phyloP scores from a whole-genome alignment of 2,329 filamentous ascomycete genomes.

The Huntiella savannae region DNA sequence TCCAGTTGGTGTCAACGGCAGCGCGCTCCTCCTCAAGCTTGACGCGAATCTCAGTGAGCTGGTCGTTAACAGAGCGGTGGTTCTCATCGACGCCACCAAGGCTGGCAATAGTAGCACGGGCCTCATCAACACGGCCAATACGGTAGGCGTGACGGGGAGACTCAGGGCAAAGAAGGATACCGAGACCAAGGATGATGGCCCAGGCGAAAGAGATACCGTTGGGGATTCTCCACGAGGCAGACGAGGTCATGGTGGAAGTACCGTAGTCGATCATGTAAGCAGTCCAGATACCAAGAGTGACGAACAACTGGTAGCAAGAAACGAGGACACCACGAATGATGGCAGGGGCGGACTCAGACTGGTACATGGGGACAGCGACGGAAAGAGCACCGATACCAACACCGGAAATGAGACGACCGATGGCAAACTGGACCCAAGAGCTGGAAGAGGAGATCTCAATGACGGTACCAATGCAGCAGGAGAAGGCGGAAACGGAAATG shows the following conservation, averaged over 20 bases:
- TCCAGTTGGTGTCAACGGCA: slow-evolving; percentile 27
- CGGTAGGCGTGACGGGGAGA: slow-evolving; percentile 33
- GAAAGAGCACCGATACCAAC: slow-evolving; percentile 45
- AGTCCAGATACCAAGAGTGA: slow-evolving; percentile 47
- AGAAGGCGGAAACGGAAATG: slow-evolving; percentile 42
- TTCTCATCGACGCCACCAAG: slow-evolving; percentile 25
- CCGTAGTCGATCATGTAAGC: slow-evolving; percentile 42
- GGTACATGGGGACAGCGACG: slow-evolving; percentile 49
- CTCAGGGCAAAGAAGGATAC: slow-evolving; percentile 35
- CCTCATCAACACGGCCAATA: slow-evolving; percentile 27
- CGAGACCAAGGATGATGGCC: slow-evolving; percentile 30
- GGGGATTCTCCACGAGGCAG: slow-evolving; percentile 43
- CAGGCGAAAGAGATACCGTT: slow-evolving; percentile 36
- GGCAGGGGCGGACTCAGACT: slow-evolving; percentile 45
- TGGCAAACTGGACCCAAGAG: slow-evolving; percentile 44
- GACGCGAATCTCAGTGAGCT: slow-evolving; percentile 32
- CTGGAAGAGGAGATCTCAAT: slow-evolving; percentile 38
- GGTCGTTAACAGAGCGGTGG: slow-evolving; percentile 23
- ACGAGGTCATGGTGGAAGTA: slow-evolving; percentile 27
- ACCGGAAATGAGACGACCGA: slow-evolving; percentile 47
- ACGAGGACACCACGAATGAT: slow-evolving; percentile 45
- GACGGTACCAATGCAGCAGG: slow-evolving; percentile 44
- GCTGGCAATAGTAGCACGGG: slow-evolving; percentile 27
- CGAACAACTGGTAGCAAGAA: slow-evolving; percentile 47
- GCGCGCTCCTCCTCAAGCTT: slow-evolving; percentile 31